Percentiles rank a stretch among this genome's conserved stretches.
These are phyloP conservation scores for Nicotiana obtusifolia DNA, from an alignment of 257 asterid genomes.

Conservation along the genomic window DNA sequence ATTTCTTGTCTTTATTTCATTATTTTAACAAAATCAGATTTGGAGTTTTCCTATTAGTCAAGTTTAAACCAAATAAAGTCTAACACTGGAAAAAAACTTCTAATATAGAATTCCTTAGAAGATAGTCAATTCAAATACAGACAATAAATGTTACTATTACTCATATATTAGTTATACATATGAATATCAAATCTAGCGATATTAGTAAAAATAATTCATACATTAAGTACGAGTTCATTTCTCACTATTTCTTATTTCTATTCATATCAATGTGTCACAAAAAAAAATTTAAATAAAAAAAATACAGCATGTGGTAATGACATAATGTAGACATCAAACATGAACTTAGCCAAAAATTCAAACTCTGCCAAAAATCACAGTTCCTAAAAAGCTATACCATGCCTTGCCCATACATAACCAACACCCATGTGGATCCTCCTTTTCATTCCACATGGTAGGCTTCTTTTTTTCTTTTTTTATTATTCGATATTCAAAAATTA, in stretches of 20 bases:
- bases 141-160: no score
- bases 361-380: conserved; percentile 2
- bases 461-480: neutral
- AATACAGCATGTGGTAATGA: neutral
- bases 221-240: no score
- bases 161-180: no score
- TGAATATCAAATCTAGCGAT: no score
- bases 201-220: no score
- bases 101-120: neutral
- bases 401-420: conserved; percentile 27
- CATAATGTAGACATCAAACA: neutral
- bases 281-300: neutral
- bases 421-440: conserved; percentile 30
- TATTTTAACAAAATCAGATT: neutral
- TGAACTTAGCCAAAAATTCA: neutral
- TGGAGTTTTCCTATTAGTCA: neutral
- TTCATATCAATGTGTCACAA: no score
- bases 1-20: neutral
- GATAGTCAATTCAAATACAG: neutral
- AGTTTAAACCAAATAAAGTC: conserved; percentile 1
- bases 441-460: conserved; percentile 27
- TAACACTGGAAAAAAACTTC: neutral
- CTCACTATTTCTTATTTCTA: no score
- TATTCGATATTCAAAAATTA: no score
- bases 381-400: neutral